A percentile compares a stretch with the other conserved stretches of the same genome.
Conservation (phyloP, 768 basidiomycete genomes). For the Boletus subcaerulescens region DNA sequence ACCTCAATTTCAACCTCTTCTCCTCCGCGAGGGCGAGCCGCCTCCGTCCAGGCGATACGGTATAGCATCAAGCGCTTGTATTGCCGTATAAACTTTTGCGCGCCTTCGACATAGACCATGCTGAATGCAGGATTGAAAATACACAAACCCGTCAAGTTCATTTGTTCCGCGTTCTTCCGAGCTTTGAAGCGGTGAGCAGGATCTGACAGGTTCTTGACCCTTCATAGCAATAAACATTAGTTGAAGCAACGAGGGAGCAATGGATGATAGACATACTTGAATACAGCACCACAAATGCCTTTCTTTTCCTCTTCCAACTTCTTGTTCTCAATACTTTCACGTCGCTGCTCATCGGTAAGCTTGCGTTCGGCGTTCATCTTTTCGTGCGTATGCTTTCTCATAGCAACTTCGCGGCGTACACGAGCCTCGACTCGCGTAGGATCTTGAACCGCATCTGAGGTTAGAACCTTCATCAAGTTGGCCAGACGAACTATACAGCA, state of each 20-base stretch:
- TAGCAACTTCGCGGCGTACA: slow-evolving; percentile 89
- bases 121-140: slow-evolving; percentile 89
- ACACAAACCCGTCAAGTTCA: slow-evolving; percentile 82
- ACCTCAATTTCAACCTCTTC: slow-evolving; percentile 69
- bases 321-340: slow-evolving; percentile 84
- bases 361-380: slow-evolving; percentile 93
- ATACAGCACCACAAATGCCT: slow-evolving; percentile 79
- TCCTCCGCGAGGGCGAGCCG: slow-evolving; percentile 72
- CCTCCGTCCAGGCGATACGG: slow-evolving; percentile 93
- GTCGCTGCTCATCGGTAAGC: slow-evolving; percentile 84
- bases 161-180: slow-evolving; percentile 92
- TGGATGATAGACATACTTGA: slow-evolving; percentile 65
- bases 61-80: slow-evolving; percentile 85
- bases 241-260: not conserved
- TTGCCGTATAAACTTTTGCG: slow-evolving; percentile 75
- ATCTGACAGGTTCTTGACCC: slow-evolving; percentile 86
- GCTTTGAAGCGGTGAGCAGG: slow-evolving; percentile 95
- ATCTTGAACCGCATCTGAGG: slow-evolving; percentile 94
- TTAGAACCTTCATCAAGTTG: slow-evolving; percentile 97
- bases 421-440: slow-evolving; percentile 97
- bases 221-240: slow-evolving; percentile 28
- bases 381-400: slow-evolving; percentile 85
- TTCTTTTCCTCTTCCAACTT: slow-evolving; percentile 86
- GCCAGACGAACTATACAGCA: slow-evolving; percentile 71
- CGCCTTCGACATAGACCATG: slow-evolving; percentile 93